Evolutionary conservation across 2,329 filamentous ascomycete species (phyloP).

Genomic region (Trichoderma sp.): DNA sequence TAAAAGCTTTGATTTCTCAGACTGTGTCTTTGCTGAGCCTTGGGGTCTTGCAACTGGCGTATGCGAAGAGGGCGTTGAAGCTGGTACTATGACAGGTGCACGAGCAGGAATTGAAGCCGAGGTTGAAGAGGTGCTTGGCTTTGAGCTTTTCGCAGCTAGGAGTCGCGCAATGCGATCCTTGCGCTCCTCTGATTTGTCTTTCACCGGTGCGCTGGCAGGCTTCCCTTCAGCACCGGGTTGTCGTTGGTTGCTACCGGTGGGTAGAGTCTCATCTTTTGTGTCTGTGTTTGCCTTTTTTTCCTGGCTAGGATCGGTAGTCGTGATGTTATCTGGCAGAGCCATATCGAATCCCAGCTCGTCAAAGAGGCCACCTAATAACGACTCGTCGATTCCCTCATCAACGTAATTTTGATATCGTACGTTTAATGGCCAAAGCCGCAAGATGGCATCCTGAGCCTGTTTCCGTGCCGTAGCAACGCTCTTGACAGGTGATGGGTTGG

Average conservation of each 20-base stretch:
- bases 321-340: background rate
- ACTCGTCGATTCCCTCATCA: constrained; percentile 66
- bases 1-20: constrained; percentile 69
- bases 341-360: constrained; percentile 62
- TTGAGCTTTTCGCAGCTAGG: constrained; percentile 68
- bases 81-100: constrained; percentile 10
- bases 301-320: background rate
- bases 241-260: background rate
- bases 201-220: background rate
- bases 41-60: background rate
- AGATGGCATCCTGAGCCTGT: constrained; percentile 64
- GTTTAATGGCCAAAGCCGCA: constrained; percentile 62
- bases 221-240: background rate
- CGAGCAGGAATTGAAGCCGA: background rate
- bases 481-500: background rate
- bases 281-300: background rate
- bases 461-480: constrained; percentile 45
- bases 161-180: constrained; percentile 75
- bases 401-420: constrained; percentile 73
- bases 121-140: constrained; percentile 31
- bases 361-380: constrained; percentile 63
- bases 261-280: background rate
- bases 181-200: constrained; percentile 56
- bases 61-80: background rate
- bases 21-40: constrained; percentile 38